phyloP scores from a whole-genome alignment of 305 asterid species.

The Rubia tinctorum region DNA sequence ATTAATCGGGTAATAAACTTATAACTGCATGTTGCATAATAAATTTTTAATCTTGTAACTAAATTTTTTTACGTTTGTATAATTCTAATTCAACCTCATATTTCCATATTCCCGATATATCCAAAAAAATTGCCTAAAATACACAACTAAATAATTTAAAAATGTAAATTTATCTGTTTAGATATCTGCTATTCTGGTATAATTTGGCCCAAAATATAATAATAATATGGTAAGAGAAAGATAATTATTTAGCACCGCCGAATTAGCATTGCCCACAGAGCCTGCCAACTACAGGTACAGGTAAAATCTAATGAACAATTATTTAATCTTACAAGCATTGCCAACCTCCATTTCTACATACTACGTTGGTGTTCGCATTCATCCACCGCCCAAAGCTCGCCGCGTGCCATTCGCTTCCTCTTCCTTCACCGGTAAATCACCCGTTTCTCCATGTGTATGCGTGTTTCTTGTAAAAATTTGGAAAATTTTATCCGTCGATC shows the following conservation, averaged over 20 bases:
- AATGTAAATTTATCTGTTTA: too few relatives aligned
- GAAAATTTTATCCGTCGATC: neutral
- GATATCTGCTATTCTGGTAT: too few relatives aligned
- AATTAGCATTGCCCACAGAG: neutral
- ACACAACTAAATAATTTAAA: too few relatives aligned
- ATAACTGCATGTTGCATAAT: too few relatives aligned
- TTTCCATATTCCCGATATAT: too few relatives aligned
- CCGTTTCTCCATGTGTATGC: neutral
- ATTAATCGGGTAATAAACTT: too few relatives aligned
- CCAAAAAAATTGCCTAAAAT: too few relatives aligned
- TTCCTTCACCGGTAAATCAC: neutral
- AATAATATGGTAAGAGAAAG: neutral
- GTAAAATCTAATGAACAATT: neutral
- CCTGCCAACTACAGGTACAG: neutral
- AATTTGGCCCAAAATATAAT: too few relatives aligned
- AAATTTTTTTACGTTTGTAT: too few relatives aligned
- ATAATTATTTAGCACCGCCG: neutral
- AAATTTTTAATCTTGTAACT: too few relatives aligned
- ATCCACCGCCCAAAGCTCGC: neutral
- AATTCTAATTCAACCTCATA: too few relatives aligned
- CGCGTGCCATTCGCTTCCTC: constrained; percentile 8
- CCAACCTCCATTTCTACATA: constrained; percentile 7
- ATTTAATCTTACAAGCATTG: neutral
- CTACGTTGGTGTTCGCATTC: neutral
- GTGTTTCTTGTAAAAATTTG: neutral